Evolutionary conservation across 176 grass and related monocot species (phyloP).

Genomic region (Elymus sibiricus): DNA sequence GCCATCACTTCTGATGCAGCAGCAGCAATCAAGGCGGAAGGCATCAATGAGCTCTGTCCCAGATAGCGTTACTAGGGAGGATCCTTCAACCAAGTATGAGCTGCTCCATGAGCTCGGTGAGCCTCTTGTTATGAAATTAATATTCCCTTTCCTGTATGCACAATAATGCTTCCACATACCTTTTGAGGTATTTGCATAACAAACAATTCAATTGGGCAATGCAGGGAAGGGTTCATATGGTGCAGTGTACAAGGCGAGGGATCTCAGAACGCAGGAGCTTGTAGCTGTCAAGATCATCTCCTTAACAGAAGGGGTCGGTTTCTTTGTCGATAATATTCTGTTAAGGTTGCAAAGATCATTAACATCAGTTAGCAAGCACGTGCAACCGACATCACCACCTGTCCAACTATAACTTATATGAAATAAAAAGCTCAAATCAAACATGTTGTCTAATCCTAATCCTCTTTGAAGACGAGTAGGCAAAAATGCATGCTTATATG

Average conservation of each 20-base stretch:
- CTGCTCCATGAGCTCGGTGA: constrained; percentile 96
- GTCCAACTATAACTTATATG: not conserved
- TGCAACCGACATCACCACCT: not conserved
- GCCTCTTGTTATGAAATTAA: constrained; percentile 32
- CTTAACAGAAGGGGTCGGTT: constrained; percentile 88
- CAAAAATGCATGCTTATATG: not conserved
- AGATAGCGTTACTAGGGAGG: constrained; percentile 76
- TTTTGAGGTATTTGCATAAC: constrained; percentile 29
- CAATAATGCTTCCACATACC: constrained; percentile 8
- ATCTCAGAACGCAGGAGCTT: constrained; percentile 91
- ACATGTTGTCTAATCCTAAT: not conserved
- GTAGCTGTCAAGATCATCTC: constrained; percentile 99
- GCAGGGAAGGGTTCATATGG: constrained; percentile 99
- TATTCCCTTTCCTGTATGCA: constrained; percentile 9
- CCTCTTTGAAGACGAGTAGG: not conserved
- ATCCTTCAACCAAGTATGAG: constrained; percentile 94
- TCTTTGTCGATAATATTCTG: constrained; percentile 9
- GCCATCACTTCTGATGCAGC: constrained; percentile 43
- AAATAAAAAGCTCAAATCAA: not conserved
- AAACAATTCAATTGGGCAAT: constrained; percentile 27
- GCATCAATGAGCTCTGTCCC: constrained; percentile 80
- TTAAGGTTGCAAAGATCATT: constrained; percentile 1
- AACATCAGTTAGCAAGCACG: not conserved
- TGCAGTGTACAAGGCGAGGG: constrained; percentile 98
- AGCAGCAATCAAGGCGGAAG: constrained; percentile 65